Evolutionary conservation across 2,329 filamentous ascomycete species (phyloP), one percentile per base, ranked within the genome.

Genomic region (Bipolaris cookei): DNA sequence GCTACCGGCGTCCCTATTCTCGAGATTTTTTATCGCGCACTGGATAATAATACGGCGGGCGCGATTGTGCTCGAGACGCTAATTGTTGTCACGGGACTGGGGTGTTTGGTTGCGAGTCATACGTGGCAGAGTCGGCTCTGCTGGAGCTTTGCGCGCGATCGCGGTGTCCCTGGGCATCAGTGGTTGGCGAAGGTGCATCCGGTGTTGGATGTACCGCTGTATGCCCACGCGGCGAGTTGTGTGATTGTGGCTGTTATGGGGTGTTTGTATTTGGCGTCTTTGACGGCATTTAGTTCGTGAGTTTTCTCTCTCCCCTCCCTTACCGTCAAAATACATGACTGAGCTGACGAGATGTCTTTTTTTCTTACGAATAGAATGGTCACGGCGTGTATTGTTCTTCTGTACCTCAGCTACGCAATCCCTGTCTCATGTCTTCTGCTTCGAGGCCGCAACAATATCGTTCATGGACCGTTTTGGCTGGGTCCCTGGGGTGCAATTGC

Each of bases 71-170:
- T 83, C 10, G 78, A 82, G 60, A 69, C 71, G 0, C 63, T 83
- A 48, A 76, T 84, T 59, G 73, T 83, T 21, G 77, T 77, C 5
- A 82, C 81, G 0, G 80, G 80, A 1, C 64, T 82, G 48, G 79
- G 80, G 14, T 82, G 80, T 59, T 67, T 80, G 50, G 76, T 82
- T 43, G 77, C 80, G 3, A 76, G 74, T 52, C 80, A 83, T 53
- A 83, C 81, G 4, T 83, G 81, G 78, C 80, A 83, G 62, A 79
- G 78, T 32, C 76, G 82, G 0, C 73, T 83, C 6, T 80, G 78
- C 56, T 84, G 82, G 82, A 81, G 80, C 16, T 84, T 84, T 63
- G 81, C 83, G 8, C 76, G 82, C 4, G 83, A 84, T 62, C 67
- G 75, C 13, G 82, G 81, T 2, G 57, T 84, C 1, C 82, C 82